Evolutionary conservation across 164 flowering plant genomes (phyloP).

Genomic region (Vitis rotundifolia): DNA sequence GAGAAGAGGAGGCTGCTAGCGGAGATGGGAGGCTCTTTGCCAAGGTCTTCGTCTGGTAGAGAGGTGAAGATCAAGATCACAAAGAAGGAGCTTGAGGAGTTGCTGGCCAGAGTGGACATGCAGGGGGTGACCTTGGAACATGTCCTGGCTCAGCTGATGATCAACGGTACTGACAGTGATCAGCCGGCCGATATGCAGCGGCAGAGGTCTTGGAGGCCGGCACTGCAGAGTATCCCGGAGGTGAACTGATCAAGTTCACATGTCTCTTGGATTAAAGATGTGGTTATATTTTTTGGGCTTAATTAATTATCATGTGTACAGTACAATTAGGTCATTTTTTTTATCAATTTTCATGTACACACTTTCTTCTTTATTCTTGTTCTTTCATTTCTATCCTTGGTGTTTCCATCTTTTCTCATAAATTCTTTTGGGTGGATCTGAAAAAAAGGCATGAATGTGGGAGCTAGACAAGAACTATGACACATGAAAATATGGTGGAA

Average conservation of each 20-base stretch:
- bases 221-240: slow-evolving; percentile 42
- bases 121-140: slow-evolving; percentile 20
- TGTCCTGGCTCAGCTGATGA: slow-evolving; percentile 12
- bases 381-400: no score
- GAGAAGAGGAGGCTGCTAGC: slow-evolving; percentile 17
- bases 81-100: slow-evolving; percentile 31
- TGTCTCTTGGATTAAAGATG: no score
- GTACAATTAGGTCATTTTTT: no score
- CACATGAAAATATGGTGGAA: not conserved
- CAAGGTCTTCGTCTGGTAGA: slow-evolving; percentile 4
- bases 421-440: no score
- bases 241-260: slow-evolving; percentile 8
- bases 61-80: slow-evolving; percentile 37
- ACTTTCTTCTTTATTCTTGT: no score
- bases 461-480: no score
- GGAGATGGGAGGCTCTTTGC: not conserved
- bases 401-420: no score
- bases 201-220: slow-evolving; percentile 41
- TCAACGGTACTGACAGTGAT: not conserved
- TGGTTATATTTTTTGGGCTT: no score
- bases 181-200: not conserved
- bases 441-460: no score
- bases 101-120: slow-evolving; percentile 9
- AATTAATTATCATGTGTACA: no score
- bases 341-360: no score